Percentiles rank a stretch among this genome's conserved stretches.
These are phyloP conservation scores for Colletotrichum incanum DNA, from an alignment of 2,329 filamentous ascomycete species.

Conservation along the genomic window DNA sequence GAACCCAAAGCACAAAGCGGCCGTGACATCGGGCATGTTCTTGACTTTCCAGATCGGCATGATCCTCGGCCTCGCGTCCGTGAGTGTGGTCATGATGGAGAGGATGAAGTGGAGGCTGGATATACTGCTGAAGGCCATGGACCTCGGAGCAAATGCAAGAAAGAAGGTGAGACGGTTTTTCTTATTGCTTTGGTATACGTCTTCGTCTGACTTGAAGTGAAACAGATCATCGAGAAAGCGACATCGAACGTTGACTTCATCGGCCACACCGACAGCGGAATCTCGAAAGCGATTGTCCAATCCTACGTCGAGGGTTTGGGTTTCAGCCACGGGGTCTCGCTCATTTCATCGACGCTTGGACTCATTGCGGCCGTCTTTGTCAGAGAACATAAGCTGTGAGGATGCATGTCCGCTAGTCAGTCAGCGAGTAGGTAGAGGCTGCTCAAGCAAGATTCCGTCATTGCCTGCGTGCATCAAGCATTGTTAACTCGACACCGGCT, in stretches of 20 bases:
- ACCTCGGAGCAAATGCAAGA: conserved; percentile 35
- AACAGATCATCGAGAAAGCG: conserved; percentile 52
- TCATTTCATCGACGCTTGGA: conserved; percentile 48
- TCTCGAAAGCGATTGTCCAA: conserved; percentile 50
- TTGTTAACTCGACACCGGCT: neutral
- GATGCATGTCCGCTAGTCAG: neutral
- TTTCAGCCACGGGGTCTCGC: conserved; percentile 54
- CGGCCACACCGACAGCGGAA: conserved; percentile 45
- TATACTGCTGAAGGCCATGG: conserved; percentile 37
- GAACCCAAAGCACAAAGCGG: conserved; percentile 55
- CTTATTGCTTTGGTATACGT: neutral
- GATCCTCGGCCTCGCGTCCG: conserved; percentile 57
- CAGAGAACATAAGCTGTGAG: conserved; percentile 47
- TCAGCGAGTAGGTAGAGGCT: no score
- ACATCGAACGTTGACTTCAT: conserved; percentile 54
- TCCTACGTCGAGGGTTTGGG: conserved; percentile 55
- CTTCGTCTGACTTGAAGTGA: neutral
- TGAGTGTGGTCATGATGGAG: conserved; percentile 54
- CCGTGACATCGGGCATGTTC: conserved; percentile 60
- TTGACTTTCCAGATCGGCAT: conserved; percentile 55
- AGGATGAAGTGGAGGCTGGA: conserved; percentile 44
- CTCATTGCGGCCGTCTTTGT: conserved; percentile 49
- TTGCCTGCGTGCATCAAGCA: neutral
- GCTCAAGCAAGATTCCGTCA: neutral
- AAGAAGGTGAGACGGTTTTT: conserved; percentile 29